Conservation (phyloP, 371 early-diverging fungal species). For the Saksenaea vasiformis region DNA sequence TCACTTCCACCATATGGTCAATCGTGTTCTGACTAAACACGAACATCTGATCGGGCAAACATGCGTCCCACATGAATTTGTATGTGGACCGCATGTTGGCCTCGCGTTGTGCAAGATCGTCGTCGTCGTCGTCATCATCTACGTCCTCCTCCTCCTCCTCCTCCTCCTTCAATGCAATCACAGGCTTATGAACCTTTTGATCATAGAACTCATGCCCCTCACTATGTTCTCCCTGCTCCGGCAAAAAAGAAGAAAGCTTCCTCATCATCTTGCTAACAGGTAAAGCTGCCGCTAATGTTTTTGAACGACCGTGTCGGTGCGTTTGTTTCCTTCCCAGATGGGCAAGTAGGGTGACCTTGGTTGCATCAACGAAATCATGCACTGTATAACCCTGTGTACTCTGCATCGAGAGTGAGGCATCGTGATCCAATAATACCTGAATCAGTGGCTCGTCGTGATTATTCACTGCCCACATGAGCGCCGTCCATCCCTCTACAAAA, state of each 20-base stretch:
- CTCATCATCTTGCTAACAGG: too few species aligned
- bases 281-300: too few species aligned
- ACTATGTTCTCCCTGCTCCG: constrained; percentile 6
- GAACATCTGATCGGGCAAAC: constrained; percentile 86
- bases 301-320: background rate
- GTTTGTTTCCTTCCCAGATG: background rate
- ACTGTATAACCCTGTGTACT: constrained; percentile 71
- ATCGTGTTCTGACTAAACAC: constrained; percentile 76
- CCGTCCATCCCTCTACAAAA: constrained; percentile 85
- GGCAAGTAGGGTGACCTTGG: constrained; percentile 29
- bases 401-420: constrained; percentile 63
- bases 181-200: background rate
- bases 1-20: constrained; percentile 65
- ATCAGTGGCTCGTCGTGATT: constrained; percentile 70
- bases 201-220: constrained; percentile 11
- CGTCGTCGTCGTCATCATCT: constrained; percentile 23
- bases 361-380: constrained; percentile 60
- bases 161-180: constrained; percentile 26
- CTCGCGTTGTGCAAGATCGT: constrained; percentile 24
- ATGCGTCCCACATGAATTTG: constrained; percentile 73
- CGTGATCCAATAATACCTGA: constrained; percentile 65
- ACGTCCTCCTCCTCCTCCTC: constrained; percentile 26
- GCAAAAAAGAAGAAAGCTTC: constrained; percentile 18
- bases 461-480: constrained; percentile 89
- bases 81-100: constrained; percentile 26